Evolutionary conservation across 2,329 filamentous ascomycete genomes (phyloP).

Genomic region (Aspergillus amoenus): DNA sequence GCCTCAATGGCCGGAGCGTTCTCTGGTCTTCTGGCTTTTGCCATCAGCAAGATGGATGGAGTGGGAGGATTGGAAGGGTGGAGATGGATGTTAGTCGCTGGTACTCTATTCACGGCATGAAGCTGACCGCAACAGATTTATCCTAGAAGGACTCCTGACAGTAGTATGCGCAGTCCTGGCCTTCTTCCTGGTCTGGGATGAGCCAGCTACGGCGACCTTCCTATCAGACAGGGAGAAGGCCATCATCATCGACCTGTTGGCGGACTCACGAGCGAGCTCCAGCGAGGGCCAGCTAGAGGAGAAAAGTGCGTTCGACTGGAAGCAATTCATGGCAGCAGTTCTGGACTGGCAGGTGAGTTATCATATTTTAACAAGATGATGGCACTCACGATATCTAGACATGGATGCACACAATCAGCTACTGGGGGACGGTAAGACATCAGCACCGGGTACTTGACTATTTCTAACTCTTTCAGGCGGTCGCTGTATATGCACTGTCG

Average conservation of each 20-base stretch:
- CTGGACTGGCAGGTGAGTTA: conserved; percentile 42
- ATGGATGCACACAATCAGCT: not conserved
- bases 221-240: conserved; percentile 41
- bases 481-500: conserved; percentile 32
- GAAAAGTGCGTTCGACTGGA: conserved; percentile 29
- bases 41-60: conserved; percentile 53
- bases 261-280: conserved; percentile 30
- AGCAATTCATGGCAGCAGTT: conserved; percentile 41
- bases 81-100: conserved; percentile 44
- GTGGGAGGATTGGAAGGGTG: conserved; percentile 48
- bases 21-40: conserved; percentile 52
- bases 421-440: not conserved
- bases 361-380: not conserved
- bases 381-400: not conserved
- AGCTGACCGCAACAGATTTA: conserved; percentile 25
- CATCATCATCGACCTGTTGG: conserved; percentile 29
- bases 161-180: conserved; percentile 42
- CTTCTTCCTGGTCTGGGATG: conserved; percentile 48
- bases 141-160: conserved; percentile 50
- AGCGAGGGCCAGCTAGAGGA: conserved; percentile 17
- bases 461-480: not conserved
- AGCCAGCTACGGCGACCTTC: conserved; percentile 44
- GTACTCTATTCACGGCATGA: not conserved
- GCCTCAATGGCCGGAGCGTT: conserved; percentile 52
- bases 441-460: not conserved